These are phyloP conservation scores for Alternaria sp. DNA, from an alignment of 2,329 filamentous ascomycete genomes.

Conservation along the genomic window DNA sequence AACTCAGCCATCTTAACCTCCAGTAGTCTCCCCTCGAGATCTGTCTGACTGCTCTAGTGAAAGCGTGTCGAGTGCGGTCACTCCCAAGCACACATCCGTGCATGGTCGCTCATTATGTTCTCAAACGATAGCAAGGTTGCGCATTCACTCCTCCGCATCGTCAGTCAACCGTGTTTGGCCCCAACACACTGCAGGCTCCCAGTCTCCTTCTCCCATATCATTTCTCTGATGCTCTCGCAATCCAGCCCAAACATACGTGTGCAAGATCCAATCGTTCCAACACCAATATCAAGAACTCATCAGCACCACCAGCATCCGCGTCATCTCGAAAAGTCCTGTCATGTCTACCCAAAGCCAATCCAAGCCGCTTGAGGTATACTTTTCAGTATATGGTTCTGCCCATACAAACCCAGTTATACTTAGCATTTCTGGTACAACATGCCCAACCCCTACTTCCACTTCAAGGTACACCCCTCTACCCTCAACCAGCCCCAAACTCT, in stretches of 20 bases:
- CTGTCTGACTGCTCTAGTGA: fast-evolving
- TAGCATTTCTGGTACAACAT: not conserved
- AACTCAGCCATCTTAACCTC: fast-evolving
- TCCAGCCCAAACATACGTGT: not conserved
- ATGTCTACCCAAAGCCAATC: not conserved
- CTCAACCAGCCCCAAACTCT: not conserved
- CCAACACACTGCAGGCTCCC: too few relatives aligned
- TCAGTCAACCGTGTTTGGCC: not conserved
- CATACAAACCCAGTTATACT: not conserved
- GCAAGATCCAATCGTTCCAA: not conserved
- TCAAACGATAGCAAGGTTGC: not conserved
- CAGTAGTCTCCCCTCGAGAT: not conserved
- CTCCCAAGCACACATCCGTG: not conserved
- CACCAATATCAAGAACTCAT: not conserved
- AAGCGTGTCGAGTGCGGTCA: not conserved
- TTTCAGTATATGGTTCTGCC: not conserved
- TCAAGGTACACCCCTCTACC: not conserved
- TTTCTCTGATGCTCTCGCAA: too few relatives aligned
- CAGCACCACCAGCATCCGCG: too few relatives aligned
- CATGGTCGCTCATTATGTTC: not conserved
- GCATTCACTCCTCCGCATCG: not conserved
- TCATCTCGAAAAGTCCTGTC: too few relatives aligned
- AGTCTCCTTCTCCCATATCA: too few relatives aligned
- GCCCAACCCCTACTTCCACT: not conserved
- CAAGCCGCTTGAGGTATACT: not conserved